Conservation (phyloP, 2,329 filamentous ascomycete species). For the Sclerotinia sclerotiorum region DNA sequence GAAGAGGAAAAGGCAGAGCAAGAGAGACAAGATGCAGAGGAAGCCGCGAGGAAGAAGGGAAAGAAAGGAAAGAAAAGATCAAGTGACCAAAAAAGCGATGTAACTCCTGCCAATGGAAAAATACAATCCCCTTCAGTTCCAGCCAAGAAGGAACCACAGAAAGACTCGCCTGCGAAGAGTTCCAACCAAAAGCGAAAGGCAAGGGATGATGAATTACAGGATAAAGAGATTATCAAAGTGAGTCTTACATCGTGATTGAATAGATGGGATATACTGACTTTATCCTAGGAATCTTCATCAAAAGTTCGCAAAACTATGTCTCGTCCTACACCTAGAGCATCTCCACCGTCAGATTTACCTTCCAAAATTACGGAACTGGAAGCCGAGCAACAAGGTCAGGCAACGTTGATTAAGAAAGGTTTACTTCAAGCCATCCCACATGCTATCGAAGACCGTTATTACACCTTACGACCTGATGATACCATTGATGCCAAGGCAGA, state of each 20-base stretch:
- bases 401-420: slow-evolving; percentile 68
- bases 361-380: slow-evolving; percentile 56
- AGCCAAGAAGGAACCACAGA: slow-evolving; percentile 40
- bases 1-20: slow-evolving; percentile 59
- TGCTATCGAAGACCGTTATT: slow-evolving; percentile 65
- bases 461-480: slow-evolving; percentile 61
- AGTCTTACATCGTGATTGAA: slow-evolving; percentile 20
- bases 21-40: slow-evolving; percentile 49
- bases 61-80: slow-evolving; percentile 62
- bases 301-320: slow-evolving; percentile 59
- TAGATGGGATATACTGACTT: neutral
- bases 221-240: slow-evolving; percentile 51
- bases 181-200: slow-evolving; percentile 44
- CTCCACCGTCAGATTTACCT: slow-evolving; percentile 47
- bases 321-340: slow-evolving; percentile 41
- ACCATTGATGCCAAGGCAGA: slow-evolving; percentile 65
- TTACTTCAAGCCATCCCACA: slow-evolving; percentile 65
- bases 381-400: slow-evolving; percentile 64
- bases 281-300: slow-evolving; percentile 44
- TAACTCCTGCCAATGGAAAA: slow-evolving; percentile 43
- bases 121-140: slow-evolving; percentile 34
- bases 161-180: slow-evolving; percentile 23
- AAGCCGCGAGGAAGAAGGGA: slow-evolving; percentile 47
- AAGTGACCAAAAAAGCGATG: slow-evolving; percentile 58
- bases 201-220: slow-evolving; percentile 58